Base-by-base conservation (phyloP, 441 rosid species). In the Theobroma grandiflorum region DNA sequence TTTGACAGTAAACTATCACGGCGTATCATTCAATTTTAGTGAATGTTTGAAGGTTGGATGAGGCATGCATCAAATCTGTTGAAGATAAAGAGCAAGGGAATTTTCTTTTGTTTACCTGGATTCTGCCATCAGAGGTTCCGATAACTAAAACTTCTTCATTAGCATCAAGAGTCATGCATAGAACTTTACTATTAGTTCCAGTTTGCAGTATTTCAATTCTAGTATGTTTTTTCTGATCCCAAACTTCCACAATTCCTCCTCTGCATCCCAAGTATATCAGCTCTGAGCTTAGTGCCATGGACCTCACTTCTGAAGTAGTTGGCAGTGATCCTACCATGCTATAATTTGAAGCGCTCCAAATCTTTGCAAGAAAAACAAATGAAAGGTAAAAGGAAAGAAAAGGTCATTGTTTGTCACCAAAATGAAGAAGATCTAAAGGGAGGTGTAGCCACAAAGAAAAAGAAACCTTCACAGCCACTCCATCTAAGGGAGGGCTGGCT, bases 181-280 rank as follows among this genome's bases (percentile, higher is more conserved):
- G 76, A 66, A 93, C 78, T 78, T 83, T 93, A 53, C 84, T 76
- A 15, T 52, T 89, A 11, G 89, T 81, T 20, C 87, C 84, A 10
- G 85, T 81, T 75, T 87, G 91, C 22, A 91, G 84, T 3, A 86
- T 84, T 62, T 90, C 94, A 1, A 89, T 79, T 79, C 77, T 90
- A 40, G 26, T 88, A 14, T 78, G 88, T 81, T 85, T 90, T 86
- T 93, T 90, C 37, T 71, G 82, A 82, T 90, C 91, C 97, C 97
- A 93, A 53, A 90, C 86, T 79, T 93, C 97, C 11, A 91, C 86
- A 2, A 10, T 73, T 81, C 97, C 97, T 79, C 83, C 89, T 45
- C 89, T 93, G 83, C 92, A 89, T 4, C 97, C 97, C 81, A 93
- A 78, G 77, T 93, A 91, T n/a, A 93, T 74, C 4, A 91, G 86